Percentiles rank a stretch among this genome's conserved stretches.
These are phyloP conservation scores for Protomyces inundatus DNA, from an alignment of 1,139 yeast species.

Conservation along the genomic window DNA sequence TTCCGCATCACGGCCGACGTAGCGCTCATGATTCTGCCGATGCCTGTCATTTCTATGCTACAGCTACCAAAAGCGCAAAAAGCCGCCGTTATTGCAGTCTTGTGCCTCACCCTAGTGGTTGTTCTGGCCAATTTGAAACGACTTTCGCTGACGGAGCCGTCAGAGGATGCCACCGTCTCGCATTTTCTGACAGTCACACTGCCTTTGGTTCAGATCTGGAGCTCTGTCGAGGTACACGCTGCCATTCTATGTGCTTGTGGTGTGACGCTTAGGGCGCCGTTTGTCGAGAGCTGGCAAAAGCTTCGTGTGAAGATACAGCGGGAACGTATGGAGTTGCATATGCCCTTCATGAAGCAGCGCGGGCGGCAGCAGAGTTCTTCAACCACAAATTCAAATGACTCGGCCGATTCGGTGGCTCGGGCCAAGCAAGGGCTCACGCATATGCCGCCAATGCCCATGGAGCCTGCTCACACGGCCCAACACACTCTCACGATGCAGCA, in stretches of 20 bases:
- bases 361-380: neutral
- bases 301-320: neutral
- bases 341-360: neutral
- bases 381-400: neutral
- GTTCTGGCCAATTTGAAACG: neutral
- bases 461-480: too few species aligned
- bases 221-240: neutral
- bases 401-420: neutral
- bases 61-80: neutral
- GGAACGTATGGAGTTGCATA: neutral
- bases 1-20: neutral
- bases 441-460: neutral
- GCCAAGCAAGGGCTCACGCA: neutral
- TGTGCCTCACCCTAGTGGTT: neutral
- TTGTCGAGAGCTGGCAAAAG: neutral
- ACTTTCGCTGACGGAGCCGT: neutral
- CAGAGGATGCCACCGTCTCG: neutral
- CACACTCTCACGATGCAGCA: neutral
- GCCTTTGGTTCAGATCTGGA: neutral
- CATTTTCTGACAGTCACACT: neutral
- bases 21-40: neutral
- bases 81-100: neutral
- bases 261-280: neutral
- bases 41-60: neutral
- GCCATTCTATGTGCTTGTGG: conserved; percentile 5